These are phyloP conservation scores for Zelopaecilomyces penicillatus DNA, from an alignment of 2,329 filamentous ascomycete genomes.

Conservation along the genomic window DNA sequence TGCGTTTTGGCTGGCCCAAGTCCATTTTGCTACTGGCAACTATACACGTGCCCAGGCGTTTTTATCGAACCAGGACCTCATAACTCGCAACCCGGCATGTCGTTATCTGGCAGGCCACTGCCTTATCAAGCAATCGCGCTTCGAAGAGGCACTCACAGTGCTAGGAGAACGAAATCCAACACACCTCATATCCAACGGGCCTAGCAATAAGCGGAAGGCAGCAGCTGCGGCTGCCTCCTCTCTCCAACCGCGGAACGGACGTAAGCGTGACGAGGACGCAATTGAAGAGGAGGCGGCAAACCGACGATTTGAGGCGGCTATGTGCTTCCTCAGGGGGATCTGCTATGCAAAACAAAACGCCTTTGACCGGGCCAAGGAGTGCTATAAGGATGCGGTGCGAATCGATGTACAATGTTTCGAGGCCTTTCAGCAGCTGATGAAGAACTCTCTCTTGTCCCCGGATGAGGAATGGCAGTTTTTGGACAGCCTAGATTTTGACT, in stretches of 20 bases:
- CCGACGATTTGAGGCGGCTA: slow-evolving; percentile 85
- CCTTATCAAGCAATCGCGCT: slow-evolving; percentile 83
- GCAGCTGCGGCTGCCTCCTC: background rate
- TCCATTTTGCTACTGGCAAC: slow-evolving; percentile 92
- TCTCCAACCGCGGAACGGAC: slow-evolving; percentile 24
- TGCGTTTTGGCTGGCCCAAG: slow-evolving; percentile 96
- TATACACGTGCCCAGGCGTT: slow-evolving; percentile 86
- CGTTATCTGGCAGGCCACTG: slow-evolving; percentile 91
- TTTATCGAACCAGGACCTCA: slow-evolving; percentile 74
- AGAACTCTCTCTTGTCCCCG: slow-evolving; percentile 84
- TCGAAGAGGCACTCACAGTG: slow-evolving; percentile 76
- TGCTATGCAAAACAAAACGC: slow-evolving; percentile 97
- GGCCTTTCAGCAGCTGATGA: slow-evolving; percentile 95
- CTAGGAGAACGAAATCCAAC: slow-evolving; percentile 92
- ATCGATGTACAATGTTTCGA: slow-evolving; percentile 99
- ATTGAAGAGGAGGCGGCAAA: slow-evolving; percentile 63
- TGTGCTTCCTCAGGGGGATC: slow-evolving; percentile 90
- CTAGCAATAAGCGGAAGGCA: slow-evolving; percentile 29
- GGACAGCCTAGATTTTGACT: slow-evolving; percentile 82
- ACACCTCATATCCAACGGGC: slow-evolving; percentile 62
- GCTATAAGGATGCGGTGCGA: slow-evolving; percentile 93
- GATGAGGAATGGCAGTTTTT: slow-evolving; percentile 87
- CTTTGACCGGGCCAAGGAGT: slow-evolving; percentile 94
- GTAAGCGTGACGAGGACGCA: slow-evolving; percentile 25
- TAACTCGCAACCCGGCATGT: slow-evolving; percentile 74